phyloP scores from a whole-genome alignment of 208 protist species.

The Trypanosoma lewisi region DNA sequence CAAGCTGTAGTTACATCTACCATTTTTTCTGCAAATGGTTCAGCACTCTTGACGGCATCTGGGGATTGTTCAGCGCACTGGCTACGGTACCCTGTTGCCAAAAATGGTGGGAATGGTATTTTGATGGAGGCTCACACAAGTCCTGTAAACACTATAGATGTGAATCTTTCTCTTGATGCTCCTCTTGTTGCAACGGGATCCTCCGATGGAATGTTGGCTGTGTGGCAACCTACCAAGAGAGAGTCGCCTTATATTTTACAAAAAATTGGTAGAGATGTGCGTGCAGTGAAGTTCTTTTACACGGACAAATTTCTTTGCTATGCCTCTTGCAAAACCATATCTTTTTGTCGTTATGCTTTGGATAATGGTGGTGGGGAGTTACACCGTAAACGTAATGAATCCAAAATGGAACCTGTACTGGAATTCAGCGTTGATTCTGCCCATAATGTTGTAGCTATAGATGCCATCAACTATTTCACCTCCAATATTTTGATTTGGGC shows the following conservation, averaged over 20 bases:
- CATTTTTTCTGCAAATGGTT: slow-evolving; percentile 44
- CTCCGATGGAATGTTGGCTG: slow-evolving; percentile 44
- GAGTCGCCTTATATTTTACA: slow-evolving; percentile 26
- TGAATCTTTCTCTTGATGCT: slow-evolving; percentile 54
- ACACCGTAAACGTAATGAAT: slow-evolving; percentile 30
- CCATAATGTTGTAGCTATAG: slow-evolving; percentile 56
- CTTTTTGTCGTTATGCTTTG: slow-evolving; percentile 35
- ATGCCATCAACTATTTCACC: slow-evolving; percentile 73
- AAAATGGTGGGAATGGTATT: slow-evolving; percentile 34
- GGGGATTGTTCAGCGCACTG: slow-evolving; percentile 38
- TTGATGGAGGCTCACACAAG: slow-evolving; percentile 32
- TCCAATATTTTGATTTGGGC: slow-evolving; percentile 67
- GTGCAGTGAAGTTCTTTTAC: slow-evolving; percentile 71
- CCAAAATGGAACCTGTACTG: slow-evolving; percentile 18
- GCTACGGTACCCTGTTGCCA: slow-evolving; percentile 54
- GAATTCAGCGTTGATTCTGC: slow-evolving; percentile 29
- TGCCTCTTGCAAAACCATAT: slow-evolving; percentile 32
- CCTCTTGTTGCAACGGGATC: slow-evolving; percentile 52
- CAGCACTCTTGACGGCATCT: slow-evolving; percentile 45
- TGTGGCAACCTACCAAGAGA: slow-evolving; percentile 50
- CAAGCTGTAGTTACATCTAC: slow-evolving; percentile 24
- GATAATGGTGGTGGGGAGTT: slow-evolving; percentile 25
- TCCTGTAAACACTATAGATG: slow-evolving; percentile 48
- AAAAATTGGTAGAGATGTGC: slow-evolving; percentile 27
- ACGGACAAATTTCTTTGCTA: slow-evolving; percentile 74